Conservation (phyloP, 495 filamentous ascomycete genomes). For the Cryomyces antarcticus region DNA sequence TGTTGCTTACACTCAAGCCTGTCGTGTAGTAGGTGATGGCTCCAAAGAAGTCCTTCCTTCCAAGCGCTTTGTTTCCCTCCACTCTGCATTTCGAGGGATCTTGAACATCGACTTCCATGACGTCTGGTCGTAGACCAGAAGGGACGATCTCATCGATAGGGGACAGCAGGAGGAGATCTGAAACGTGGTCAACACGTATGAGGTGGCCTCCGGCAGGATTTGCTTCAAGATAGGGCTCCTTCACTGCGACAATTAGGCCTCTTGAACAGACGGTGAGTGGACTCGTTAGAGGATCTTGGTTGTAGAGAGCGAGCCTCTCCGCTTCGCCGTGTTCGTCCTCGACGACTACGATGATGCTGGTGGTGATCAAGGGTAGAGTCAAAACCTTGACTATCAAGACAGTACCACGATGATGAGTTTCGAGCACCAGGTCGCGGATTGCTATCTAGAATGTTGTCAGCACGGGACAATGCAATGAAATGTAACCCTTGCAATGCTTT, state of each 20-base stretch:
- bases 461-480: no score
- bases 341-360: constrained; percentile 1
- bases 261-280: constrained; percentile 2
- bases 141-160: constrained; percentile 2
- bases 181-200: constrained; percentile 12
- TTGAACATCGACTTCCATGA: constrained; percentile 1
- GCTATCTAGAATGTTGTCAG: background rate
- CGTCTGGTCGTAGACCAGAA: background rate
- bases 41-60: background rate
- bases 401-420: constrained; percentile 1
- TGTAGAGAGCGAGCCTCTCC: constrained; percentile 6
- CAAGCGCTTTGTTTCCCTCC: constrained; percentile 8
- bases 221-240: constrained; percentile 9
- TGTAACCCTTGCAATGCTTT: no score
- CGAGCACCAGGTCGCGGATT: background rate
- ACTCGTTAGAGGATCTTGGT: constrained; percentile 3
- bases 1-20: background rate
- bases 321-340: constrained; percentile 9
- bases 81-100: constrained; percentile 7
- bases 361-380: background rate
- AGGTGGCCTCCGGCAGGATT: constrained; percentile 5
- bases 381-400: constrained; percentile 1
- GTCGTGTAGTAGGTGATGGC: background rate
- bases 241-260: constrained; percentile 6
- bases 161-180: constrained; percentile 5